These are phyloP conservation scores for Orbilia javanica DNA, from an alignment of 2,329 filamentous ascomycete genomes.

Conservation along the genomic window DNA sequence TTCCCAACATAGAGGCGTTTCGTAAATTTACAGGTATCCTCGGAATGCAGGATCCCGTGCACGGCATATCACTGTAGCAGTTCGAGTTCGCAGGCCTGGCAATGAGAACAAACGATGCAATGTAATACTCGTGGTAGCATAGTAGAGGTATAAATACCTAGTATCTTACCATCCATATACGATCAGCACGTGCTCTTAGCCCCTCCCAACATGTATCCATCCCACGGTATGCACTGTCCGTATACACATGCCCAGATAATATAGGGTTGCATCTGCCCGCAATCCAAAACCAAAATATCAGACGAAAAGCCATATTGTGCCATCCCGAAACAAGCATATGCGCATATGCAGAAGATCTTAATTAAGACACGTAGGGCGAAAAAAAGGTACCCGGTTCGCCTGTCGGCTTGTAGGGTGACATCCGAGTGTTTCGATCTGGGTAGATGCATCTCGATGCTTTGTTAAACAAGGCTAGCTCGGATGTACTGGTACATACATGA, in stretches of 20 bases:
- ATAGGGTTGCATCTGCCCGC: constrained; percentile 51
- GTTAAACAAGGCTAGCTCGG: constrained; percentile 1
- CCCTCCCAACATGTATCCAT: background rate
- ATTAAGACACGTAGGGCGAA: constrained; percentile 6
- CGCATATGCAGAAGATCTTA: constrained; percentile 25
- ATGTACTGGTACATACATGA: constrained; percentile 16
- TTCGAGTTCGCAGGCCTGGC: background rate
- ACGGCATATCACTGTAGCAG: constrained; percentile 26
- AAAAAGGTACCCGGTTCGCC: constrained; percentile 22
- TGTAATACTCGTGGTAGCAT: background rate
- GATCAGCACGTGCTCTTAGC: constrained; percentile 1
- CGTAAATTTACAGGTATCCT: background rate
- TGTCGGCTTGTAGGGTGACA: constrained; percentile 47
- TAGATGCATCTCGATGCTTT: background rate
- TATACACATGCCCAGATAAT: constrained; percentile 4
- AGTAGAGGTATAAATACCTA: background rate
- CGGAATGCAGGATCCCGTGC: background rate
- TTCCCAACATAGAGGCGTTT: background rate
- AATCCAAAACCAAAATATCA: constrained; percentile 28
- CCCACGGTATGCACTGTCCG: background rate
- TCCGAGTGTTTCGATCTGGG: constrained; percentile 24
- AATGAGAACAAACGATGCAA: background rate
- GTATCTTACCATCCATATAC: background rate
- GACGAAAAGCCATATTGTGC: constrained; percentile 33
- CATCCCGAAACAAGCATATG: constrained; percentile 35